Base-by-base conservation (phyloP, 2,329 filamentous ascomycete genomes). In the Ceratocystis smalleyi region DNA sequence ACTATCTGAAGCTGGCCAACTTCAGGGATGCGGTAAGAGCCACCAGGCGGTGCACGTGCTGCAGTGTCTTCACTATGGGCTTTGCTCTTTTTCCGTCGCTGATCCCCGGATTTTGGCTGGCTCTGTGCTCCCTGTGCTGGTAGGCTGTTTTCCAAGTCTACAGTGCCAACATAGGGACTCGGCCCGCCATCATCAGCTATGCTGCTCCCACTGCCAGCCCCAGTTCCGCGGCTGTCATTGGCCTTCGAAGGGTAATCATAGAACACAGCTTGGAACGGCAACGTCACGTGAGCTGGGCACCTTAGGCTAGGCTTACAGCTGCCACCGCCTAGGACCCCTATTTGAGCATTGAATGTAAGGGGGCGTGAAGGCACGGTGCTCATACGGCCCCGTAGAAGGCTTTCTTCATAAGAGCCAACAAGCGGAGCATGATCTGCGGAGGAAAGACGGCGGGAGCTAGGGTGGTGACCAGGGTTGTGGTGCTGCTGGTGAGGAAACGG, bases 371-470 rank as follows among this genome's bases (percentile, higher is more conserved):
- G 92, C 1, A 86, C 94, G 1, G 91, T 96, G 32, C 94, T 97
- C 94, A 99, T 99, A 67, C 94, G 84, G 47, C 94, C 94, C 59
- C 90, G 85, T 1, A 99, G 77, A 67, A 99, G 96, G 32, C 91
- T 96, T 75, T 99, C 94, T 74, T 99, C 94, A 69, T 96, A 99
- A 1, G 92, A 96, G 1, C 94, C 94, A 1, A 97, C 92, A 88
- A 99, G 95, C 2, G 91, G 91, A 7, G 92, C 91, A 74, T 95
- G 90, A 65, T 92, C 88, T 35, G 54, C 35, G 5, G 10, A 83
- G 86, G 32, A 95, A 75, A 17, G 89, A 91, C 64, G 88, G 82
- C 64, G 88, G 81, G 49, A 0, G 86, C 83, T 63, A 82, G 77
- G 0, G 79, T 75, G 32, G 76, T 78, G 85, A 12, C 4, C 2